Evolutionary conservation across 148 eudicot species (phyloP).

Genomic region (Camellia granthamiana): DNA sequence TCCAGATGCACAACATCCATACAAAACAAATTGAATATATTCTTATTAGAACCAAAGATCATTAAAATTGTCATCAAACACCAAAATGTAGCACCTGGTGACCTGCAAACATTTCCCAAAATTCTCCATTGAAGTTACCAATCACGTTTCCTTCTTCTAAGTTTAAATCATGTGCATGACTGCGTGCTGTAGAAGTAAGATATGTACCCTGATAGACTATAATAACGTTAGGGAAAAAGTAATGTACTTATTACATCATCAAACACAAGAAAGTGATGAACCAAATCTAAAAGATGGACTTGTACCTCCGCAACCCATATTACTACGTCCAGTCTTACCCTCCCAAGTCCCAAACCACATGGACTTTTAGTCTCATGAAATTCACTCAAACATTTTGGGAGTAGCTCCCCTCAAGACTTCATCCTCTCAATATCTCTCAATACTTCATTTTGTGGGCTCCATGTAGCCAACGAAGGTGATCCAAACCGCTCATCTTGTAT

Average conservation of each 20-base stretch:
- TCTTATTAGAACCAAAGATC: background rate
- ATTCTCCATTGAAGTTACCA: slow-evolving; percentile 91
- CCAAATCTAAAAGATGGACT: slow-evolving; percentile 13
- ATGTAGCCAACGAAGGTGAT: no score
- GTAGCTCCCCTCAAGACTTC: no score
- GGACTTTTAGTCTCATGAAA: no score
- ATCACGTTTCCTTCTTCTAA: slow-evolving; percentile 82
- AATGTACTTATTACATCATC: background rate
- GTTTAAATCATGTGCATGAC: slow-evolving; percentile 69
- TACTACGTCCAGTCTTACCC: slow-evolving; percentile 11
- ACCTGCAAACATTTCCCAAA: slow-evolving; percentile 82
- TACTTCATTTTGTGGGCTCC: no score
- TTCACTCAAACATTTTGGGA: no score
- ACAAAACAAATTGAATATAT: background rate
- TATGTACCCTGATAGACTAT: slow-evolving; percentile 77
- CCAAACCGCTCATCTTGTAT: no score
- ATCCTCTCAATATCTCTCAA: no score
- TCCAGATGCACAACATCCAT: slow-evolving; percentile 1
- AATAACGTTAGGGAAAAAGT: slow-evolving; percentile 9
- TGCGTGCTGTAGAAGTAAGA: slow-evolving; percentile 81
- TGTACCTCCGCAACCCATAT: slow-evolving; percentile 95
- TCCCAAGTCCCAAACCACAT: no score
- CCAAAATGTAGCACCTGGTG: slow-evolving; percentile 58
- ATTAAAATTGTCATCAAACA: background rate
- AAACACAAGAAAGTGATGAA: background rate